Percentiles rank a stretch among this genome's conserved stretches.
Conservation (phyloP, 306 rosid genomes). For the Casuarina equisetifolia region DNA sequence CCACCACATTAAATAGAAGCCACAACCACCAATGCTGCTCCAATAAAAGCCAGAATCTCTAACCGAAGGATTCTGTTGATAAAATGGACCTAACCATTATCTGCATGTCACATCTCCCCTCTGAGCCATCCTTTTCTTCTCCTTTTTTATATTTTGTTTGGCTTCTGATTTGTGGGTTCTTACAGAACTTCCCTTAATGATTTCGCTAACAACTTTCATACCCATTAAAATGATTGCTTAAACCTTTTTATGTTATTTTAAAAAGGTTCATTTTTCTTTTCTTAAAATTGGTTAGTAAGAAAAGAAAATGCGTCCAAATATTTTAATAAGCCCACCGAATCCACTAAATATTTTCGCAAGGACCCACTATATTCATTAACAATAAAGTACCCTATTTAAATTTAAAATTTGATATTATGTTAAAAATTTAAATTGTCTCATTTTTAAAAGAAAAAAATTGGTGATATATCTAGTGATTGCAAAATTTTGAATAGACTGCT, state of each 20-base stretch:
- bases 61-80: slow-evolving; percentile 15
- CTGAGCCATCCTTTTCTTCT: slow-evolving; percentile 27
- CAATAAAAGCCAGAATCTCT: slow-evolving; percentile 24
- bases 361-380: no score
- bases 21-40: slow-evolving; percentile 15
- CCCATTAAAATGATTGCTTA: neutral
- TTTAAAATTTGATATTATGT: no score
- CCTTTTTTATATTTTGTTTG: neutral
- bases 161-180: neutral
- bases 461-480: no score
- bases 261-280: no score
- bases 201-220: neutral
- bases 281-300: no score
- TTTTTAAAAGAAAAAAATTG: no score
- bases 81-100: slow-evolving; percentile 33
- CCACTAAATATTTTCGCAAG: no score
- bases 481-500: slow-evolving; percentile 16
- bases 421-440: no score
- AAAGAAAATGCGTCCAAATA: no score
- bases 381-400: no score
- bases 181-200: neutral
- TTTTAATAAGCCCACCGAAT: no score
- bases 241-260: no score
- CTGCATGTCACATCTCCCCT: slow-evolving; percentile 21
- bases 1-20: slow-evolving; percentile 13